Conservation (phyloP, 1,284 basidiomycete genomes). For the Pseudozyma pruni region DNA sequence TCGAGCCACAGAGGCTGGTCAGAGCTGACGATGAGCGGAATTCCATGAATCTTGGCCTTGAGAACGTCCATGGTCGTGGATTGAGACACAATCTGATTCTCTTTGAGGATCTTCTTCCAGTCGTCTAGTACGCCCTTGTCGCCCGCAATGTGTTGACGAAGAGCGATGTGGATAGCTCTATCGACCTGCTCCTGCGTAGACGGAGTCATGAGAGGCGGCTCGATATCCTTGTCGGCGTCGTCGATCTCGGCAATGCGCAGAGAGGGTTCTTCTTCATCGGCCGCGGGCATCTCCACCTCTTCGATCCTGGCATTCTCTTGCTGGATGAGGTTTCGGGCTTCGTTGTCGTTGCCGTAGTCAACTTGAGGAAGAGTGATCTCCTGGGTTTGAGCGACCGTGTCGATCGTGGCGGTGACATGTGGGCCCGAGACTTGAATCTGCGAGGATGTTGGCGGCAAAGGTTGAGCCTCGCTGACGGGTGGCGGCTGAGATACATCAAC, state of each 20-base stretch:
- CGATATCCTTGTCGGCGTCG: constrained; percentile 25
- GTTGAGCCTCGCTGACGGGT: neutral
- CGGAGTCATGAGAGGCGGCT: constrained; percentile 41
- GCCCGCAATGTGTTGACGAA: constrained; percentile 15
- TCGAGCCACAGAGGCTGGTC: constrained; percentile 44
- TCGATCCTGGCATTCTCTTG: constrained; percentile 34
- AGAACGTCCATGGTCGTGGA: constrained; percentile 43
- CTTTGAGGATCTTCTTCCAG: constrained; percentile 33
- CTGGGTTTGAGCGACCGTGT: constrained; percentile 20
- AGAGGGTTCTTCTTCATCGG: constrained; percentile 10
- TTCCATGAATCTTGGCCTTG: constrained; percentile 49
- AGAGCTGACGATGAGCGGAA: constrained; percentile 37
- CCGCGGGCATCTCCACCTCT: constrained; percentile 33
- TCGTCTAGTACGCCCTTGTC: constrained; percentile 3
- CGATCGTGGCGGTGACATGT: constrained; percentile 34
- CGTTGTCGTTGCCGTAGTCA: constrained; percentile 31
- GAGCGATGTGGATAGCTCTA: constrained; percentile 12
- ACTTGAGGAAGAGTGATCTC: constrained; percentile 31
- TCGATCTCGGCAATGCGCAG: constrained; percentile 37
- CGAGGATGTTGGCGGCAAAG: constrained; percentile 1
- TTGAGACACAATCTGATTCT: constrained; percentile 40
- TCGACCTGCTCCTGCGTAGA: constrained; percentile 47
- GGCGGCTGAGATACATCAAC: neutral
- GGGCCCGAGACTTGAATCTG: constrained; percentile 31
- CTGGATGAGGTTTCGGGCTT: constrained; percentile 24